phyloP scores from a whole-genome alignment of 116 monocot genomes.

The Dioscorea cayenensis region DNA sequence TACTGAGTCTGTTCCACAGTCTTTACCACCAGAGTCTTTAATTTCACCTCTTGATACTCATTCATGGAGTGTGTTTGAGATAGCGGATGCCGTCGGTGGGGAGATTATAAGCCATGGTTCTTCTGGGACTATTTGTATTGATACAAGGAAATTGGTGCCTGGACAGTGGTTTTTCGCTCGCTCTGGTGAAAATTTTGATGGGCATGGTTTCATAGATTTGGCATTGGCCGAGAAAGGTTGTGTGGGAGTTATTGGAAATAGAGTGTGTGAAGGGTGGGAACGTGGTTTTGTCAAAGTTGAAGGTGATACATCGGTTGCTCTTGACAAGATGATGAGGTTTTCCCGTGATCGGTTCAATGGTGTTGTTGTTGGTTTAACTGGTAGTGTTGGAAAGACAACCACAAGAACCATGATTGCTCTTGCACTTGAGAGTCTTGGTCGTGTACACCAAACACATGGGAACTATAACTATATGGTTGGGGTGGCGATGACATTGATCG shows the following conservation, averaged over 20 bases:
- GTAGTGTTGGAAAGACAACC: slow-evolving; percentile 36
- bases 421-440: slow-evolving; percentile 20
- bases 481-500: slow-evolving; percentile 24
- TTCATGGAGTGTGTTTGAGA: slow-evolving; percentile 24
- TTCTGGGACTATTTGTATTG: slow-evolving; percentile 22
- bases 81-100: slow-evolving; percentile 26
- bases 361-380: slow-evolving; percentile 24
- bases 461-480: slow-evolving; percentile 26
- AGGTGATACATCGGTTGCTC: slow-evolving; percentile 23
- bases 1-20: not conserved
- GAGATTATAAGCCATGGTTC: slow-evolving; percentile 18
- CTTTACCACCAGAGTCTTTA: not conserved
- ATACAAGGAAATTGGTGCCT: slow-evolving; percentile 20
- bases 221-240: slow-evolving; percentile 23
- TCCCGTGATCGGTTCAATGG: slow-evolving; percentile 21
- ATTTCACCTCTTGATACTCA: not conserved
- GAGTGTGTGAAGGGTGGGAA: slow-evolving; percentile 16
- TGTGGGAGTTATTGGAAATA: slow-evolving; percentile 30
- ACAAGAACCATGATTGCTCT: slow-evolving; percentile 34
- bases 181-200: slow-evolving; percentile 17
- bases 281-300: slow-evolving; percentile 27
- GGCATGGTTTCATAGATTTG: slow-evolving; percentile 18
- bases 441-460: slow-evolving; percentile 20
- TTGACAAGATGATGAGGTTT: slow-evolving; percentile 23
- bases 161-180: slow-evolving; percentile 38